Conservation (phyloP, 148 eudicot species). For the Heliosperma pusillum region DNA sequence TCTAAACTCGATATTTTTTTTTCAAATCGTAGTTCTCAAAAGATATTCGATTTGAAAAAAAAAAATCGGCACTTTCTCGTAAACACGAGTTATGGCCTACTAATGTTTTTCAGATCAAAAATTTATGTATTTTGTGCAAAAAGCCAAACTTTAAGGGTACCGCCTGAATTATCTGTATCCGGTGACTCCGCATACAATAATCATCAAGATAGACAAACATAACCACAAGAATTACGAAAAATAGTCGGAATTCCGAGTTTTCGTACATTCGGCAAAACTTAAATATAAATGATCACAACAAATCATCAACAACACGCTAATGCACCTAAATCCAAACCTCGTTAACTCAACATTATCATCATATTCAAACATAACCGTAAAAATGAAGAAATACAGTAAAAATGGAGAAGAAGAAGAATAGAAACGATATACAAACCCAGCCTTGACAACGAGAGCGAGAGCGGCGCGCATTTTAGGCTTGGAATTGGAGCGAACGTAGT, state of each 20-base stretch:
- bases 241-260: not conserved
- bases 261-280: not conserved
- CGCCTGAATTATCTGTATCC: no score
- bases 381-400: not conserved
- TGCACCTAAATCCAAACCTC: not conserved
- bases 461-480: slow-evolving; percentile 93
- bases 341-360: slow-evolving; percentile 1
- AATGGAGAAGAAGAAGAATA: not conserved
- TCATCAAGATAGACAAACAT: no score
- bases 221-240: not conserved
- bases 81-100: no score
- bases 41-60: no score
- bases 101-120: no score
- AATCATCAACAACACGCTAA: not conserved
- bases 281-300: not conserved
- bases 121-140: no score
- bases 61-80: no score
- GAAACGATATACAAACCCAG: slow-evolving; percentile 45
- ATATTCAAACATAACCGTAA: not conserved
- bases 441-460: slow-evolving; percentile 80
- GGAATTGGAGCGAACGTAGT: slow-evolving; percentile 77
- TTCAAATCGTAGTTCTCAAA: no score
- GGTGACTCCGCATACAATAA: no score
- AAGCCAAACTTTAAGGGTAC: no score
- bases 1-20: no score